Percentiles rank a stretch among this genome's conserved stretches.
Evolutionary conservation across 2,329 filamentous ascomycete species (phyloP).

Genomic region (Trichophyton schoenleinii): DNA sequence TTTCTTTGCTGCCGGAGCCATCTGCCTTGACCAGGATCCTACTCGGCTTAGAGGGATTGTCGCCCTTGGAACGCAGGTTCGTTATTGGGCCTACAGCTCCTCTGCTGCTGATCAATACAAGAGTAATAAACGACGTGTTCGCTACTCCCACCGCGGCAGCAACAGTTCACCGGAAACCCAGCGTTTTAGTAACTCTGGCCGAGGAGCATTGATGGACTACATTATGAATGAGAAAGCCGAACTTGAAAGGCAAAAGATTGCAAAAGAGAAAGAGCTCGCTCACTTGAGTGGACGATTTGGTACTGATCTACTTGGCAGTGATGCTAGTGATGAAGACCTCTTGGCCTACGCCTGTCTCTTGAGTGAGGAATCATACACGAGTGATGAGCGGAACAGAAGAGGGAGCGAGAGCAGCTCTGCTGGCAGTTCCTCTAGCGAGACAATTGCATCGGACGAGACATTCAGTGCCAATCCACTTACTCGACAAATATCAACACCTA

Average conservation of each 20-base stretch:
- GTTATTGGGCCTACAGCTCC: constrained; percentile 93
- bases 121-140: constrained; percentile 64
- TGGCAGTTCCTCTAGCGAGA: constrained; percentile 27
- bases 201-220: constrained; percentile 62
- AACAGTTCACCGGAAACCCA: constrained; percentile 43
- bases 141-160: constrained; percentile 54
- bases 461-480: not conserved
- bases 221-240: constrained; percentile 79
- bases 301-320: constrained; percentile 54
- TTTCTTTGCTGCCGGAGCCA: constrained; percentile 69
- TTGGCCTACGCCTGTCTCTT: constrained; percentile 51
- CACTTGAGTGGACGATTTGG: constrained; percentile 72
- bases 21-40: constrained; percentile 77
- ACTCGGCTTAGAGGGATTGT: constrained; percentile 75
- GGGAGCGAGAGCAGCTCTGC: constrained; percentile 31
- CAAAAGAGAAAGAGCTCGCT: constrained; percentile 53
- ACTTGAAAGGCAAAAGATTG: constrained; percentile 58
- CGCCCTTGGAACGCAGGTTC: constrained; percentile 71
- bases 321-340: constrained; percentile 48
- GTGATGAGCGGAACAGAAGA: constrained; percentile 37
- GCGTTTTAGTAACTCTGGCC: constrained; percentile 48
- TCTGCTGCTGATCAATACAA: constrained; percentile 58
- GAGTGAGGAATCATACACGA: constrained; percentile 45
- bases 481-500: constrained; percentile 20
- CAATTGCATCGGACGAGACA: constrained; percentile 16